Base-by-base conservation (phyloP, 2,329 filamentous ascomycete genomes). In the Diaporthe ampelina region DNA sequence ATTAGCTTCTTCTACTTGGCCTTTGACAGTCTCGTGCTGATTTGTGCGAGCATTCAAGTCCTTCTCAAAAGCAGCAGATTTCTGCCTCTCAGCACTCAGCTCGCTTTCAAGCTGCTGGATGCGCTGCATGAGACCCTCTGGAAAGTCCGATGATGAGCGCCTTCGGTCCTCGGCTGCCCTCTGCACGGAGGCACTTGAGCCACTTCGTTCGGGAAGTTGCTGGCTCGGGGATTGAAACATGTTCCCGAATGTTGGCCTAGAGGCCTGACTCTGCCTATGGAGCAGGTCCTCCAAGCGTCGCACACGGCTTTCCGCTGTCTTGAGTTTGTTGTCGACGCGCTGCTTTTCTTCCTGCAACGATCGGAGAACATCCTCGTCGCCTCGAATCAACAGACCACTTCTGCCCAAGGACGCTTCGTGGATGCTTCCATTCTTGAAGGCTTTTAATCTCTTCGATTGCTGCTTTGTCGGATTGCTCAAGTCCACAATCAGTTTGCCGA, bases 381-480 rank as follows among this genome's bases (percentile, higher is more conserved):
- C 95, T 52, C 94, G 92, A 19, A 97, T 90, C 79, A 98, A 85
- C 13, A 98, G 88, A 1, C 95, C 96, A 77, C 94, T 97, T 79
- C 93, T 91, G n/a, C 95, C 95, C 76, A 98, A 89, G 3, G 91
- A 91, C n/a, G 93, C 93, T 81, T 98, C 97, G 79, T 98, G 95
- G 50, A 98, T 90, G 80, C 97, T 98, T 21, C 97, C 97, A 80
- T 97, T 97, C 81, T 98, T 98, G 86, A 99, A 98, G 7, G 95
- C 95, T 82, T 96, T 97, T 9, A 97, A 91, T 73, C 95, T 91
- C 82, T 95, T 95, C 75, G 92, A 91, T 81, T 97, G 95, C 81
- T 97, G 94, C 78, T 93, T 95, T 0, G 94, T 97, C 3, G 96
- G 95, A 73, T 90, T 91, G 81, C 92, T 92, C 19, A 98, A 87